Base-by-base conservation (phyloP, 768 basidiomycete species). In the Mycena belliarum region DNA sequence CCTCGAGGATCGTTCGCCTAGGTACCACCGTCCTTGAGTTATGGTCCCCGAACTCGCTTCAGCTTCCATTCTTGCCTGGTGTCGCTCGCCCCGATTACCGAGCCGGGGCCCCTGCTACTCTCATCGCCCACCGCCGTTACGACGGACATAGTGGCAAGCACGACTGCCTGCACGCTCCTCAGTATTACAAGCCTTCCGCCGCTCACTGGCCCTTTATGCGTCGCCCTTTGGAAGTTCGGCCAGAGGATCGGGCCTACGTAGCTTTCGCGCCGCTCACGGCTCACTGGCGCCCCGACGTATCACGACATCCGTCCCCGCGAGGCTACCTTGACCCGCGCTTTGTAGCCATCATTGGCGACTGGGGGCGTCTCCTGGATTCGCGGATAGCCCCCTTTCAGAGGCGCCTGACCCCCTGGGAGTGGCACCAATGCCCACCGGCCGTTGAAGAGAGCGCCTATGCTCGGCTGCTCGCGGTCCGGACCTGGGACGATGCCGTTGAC, bases 11-110 rank as follows among this genome's bases (percentile, higher is more conserved):
- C 16, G 56, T 57, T 2, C 3, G 23, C 0, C 28, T 24, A 1
- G 18, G 24, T 5, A 43, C 25, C 6, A 23, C 18, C 23, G 6
- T 16, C 8, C 26, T 45, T 16, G 41, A 51, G 9, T 23, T 57
- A 4, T 57, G 56, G 56, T 57, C 56, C 10, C 56, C 56, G 1
- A 57, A 57, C 16, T 50, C 49, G 1, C 1, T 2, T 2, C 49
- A 46, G 16, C 6, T 40, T 2, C 24, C 44, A 0, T 57, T 45
- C 44, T 3, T 57, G 1, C 50, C 50, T 1, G 57, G 50, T 1
- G 2, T 40, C 6, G 20, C 23, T 16, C n/a, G 26, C 12, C 3
- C 21, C 1, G 37, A n/a, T 20, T 46, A 38, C 33, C 6, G 4
- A 18, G 20, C 24, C 3, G 5, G 6, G 1, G 11, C 18, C 0